phyloP scores from a whole-genome alignment of 176 grass and related monocot species.

The Triticum aestivum region DNA sequence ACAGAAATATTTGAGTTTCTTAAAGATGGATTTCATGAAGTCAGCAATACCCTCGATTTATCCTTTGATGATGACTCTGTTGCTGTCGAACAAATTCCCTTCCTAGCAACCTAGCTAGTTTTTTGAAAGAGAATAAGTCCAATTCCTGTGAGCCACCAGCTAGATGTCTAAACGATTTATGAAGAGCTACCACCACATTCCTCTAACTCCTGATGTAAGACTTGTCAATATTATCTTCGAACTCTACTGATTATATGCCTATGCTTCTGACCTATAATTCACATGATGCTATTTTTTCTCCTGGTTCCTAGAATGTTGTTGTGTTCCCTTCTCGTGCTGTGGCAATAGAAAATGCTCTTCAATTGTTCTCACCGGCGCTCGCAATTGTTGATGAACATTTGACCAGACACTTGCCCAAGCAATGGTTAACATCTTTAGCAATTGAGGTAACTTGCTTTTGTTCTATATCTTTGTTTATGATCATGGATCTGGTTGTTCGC shows the following conservation, averaged over 20 bases:
- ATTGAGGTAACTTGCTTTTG: slow-evolving; percentile 54
- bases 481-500: no score
- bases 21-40: slow-evolving; percentile 88
- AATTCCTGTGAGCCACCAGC: slow-evolving; percentile 86
- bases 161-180: slow-evolving; percentile 80
- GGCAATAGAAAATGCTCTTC: slow-evolving; percentile 62
- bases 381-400: no score
- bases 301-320: slow-evolving; percentile 73
- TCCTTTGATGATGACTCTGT: slow-evolving; percentile 95
- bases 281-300: slow-evolving; percentile 31
- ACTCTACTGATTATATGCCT: neutral
- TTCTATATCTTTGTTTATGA: no score
- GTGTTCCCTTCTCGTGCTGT: slow-evolving; percentile 83
- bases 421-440: slow-evolving; percentile 84
- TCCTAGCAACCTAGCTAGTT: slow-evolving; percentile 84
- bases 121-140: slow-evolving; percentile 78
- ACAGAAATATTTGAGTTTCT: slow-evolving; percentile 81
- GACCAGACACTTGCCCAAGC: slow-evolving; percentile 56
- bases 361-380: slow-evolving; percentile 62
- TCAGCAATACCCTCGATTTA: slow-evolving; percentile 90
- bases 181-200: slow-evolving; percentile 97
- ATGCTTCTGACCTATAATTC: slow-evolving; percentile 29
- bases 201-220: slow-evolving; percentile 83
- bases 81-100: slow-evolving; percentile 95
- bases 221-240: neutral